A percentile compares a stretch with the other conserved stretches of the same genome.
Evolutionary conservation across 495 filamentous ascomycete genomes (phyloP).

Genomic region (Eremomyces bilateralis): DNA sequence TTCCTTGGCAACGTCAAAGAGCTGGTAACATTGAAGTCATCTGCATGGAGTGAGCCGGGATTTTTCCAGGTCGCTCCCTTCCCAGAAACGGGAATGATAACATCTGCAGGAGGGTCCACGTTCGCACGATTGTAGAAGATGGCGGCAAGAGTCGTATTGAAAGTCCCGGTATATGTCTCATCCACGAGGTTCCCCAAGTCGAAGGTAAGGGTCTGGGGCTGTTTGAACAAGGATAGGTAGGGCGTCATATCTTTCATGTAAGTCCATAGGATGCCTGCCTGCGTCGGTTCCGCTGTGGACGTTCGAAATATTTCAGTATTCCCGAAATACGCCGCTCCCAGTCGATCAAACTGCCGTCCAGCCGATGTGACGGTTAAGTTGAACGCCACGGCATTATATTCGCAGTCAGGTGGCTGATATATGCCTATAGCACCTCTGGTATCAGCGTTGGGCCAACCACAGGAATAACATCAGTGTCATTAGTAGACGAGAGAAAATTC

Average conservation of each 20-base stretch:
- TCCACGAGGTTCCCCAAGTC: slow-evolving; percentile 63
- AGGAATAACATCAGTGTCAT: too few species aligned
- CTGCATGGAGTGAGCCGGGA: slow-evolving; percentile 51
- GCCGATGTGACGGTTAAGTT: slow-evolving; percentile 60
- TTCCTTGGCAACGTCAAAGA: slow-evolving; percentile 37
- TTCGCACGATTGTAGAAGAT: slow-evolving; percentile 40
- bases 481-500: too few species aligned
- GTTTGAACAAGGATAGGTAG: slow-evolving; percentile 43
- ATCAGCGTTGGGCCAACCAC: too few species aligned
- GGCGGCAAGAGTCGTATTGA: slow-evolving; percentile 62
- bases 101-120: slow-evolving; percentile 30
- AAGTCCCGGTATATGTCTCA: slow-evolving; percentile 55
- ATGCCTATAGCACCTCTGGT: slow-evolving; percentile 33
- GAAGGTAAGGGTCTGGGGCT: slow-evolving; percentile 57
- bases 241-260: slow-evolving; percentile 72
- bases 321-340: slow-evolving; percentile 60
- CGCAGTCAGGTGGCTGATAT: slow-evolving; percentile 46
- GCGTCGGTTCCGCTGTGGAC: slow-evolving; percentile 65
- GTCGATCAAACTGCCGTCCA: slow-evolving; percentile 52
- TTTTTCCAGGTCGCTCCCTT: slow-evolving; percentile 26
- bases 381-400: slow-evolving; percentile 59
- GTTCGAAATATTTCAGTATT: slow-evolving; percentile 71
- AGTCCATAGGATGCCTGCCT: slow-evolving; percentile 46
- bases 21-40: slow-evolving; percentile 37
- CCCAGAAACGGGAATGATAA: slow-evolving; percentile 61